Conservation (phyloP, 192 early-diverging fungal genomes). For the Gonapodya sp. region DNA sequence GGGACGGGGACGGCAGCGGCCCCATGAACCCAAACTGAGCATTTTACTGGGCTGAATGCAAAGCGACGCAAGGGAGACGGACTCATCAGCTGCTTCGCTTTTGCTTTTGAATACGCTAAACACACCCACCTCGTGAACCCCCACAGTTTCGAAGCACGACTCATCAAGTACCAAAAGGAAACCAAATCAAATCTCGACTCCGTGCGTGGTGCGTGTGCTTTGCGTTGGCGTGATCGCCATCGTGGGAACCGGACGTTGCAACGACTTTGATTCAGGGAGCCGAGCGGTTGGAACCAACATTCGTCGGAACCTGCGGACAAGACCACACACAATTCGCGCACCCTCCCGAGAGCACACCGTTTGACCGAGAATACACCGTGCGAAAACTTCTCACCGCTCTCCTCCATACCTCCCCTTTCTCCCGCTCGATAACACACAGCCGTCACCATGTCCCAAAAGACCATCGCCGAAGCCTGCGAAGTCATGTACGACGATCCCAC, state of each 20-base stretch:
- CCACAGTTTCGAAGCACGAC: constrained; percentile 48
- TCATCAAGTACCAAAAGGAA: constrained; percentile 77
- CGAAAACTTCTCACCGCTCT: not conserved
- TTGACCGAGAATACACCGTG: not conserved
- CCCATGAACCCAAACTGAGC: not conserved
- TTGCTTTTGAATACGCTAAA: no score
- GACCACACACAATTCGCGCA: no score
- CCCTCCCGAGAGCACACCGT: no score
- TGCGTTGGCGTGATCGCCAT: not conserved
- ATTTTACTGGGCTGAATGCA: not conserved
- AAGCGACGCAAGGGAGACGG: not conserved
- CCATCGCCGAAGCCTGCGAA: constrained; percentile 80
- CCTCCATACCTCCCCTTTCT: not conserved
- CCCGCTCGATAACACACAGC: constrained; percentile 25
- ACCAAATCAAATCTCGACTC: constrained; percentile 87
- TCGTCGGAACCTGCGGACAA: no score
- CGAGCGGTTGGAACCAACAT: no score
- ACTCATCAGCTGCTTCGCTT: not conserved
- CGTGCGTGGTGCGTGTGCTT: constrained; percentile 45
- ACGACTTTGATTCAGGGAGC: no score
- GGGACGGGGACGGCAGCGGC: not conserved
- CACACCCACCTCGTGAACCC: no score
- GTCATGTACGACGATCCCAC: constrained; percentile 78
- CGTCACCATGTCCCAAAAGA: constrained; percentile 75
- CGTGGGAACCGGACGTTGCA: no score